Conservation (phyloP, 176 grass and related monocot genomes). For the Hordeum marinum region DNA sequence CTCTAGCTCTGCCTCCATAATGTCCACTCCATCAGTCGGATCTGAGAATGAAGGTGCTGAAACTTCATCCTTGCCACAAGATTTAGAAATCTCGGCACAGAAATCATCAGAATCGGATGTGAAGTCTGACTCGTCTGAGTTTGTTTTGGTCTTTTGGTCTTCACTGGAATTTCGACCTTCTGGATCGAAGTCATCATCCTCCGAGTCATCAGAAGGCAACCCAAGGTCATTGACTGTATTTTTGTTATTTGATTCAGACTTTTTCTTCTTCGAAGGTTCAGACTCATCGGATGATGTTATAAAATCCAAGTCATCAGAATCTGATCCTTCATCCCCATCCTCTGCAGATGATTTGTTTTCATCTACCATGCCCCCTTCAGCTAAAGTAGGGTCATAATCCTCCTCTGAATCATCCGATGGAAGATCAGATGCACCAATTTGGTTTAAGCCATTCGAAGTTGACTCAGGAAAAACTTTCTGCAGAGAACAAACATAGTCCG, state of each 20-base stretch:
- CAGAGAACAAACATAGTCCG: slow-evolving; percentile 16
- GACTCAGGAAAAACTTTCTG: slow-evolving; percentile 97
- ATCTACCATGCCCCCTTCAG: slow-evolving; percentile 28
- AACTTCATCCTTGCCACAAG: slow-evolving; percentile 31
- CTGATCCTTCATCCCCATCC: slow-evolving; percentile 45
- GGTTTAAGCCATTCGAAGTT: slow-evolving; percentile 58
- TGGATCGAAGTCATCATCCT: slow-evolving; percentile 94
- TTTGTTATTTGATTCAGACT: slow-evolving; percentile 25
- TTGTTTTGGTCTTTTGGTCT: slow-evolving; percentile 36
- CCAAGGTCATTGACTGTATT: slow-evolving; percentile 48
- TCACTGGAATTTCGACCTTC: slow-evolving; percentile 51
- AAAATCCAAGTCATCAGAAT: slow-evolving; percentile 56
- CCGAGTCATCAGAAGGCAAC: slow-evolving; percentile 90
- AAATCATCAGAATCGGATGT: slow-evolving; percentile 94
- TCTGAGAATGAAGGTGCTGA: slow-evolving; percentile 26
- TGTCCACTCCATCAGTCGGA: neutral
- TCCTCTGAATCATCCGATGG: slow-evolving; percentile 62
- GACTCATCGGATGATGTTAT: slow-evolving; percentile 47
- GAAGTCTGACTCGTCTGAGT: slow-evolving; percentile 69
- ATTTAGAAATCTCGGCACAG: slow-evolving; percentile 78
- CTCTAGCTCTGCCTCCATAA: slow-evolving; percentile 26
- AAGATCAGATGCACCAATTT: slow-evolving; percentile 46
- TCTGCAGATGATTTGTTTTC: slow-evolving; percentile 23
- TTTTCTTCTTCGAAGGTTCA: slow-evolving; percentile 27
- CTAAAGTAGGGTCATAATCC: slow-evolving; percentile 47